Evolutionary conservation across 345 rosid species (phyloP), one percentile per base, ranked within the genome.

Genomic region (Eucalyptus viminalis): DNA sequence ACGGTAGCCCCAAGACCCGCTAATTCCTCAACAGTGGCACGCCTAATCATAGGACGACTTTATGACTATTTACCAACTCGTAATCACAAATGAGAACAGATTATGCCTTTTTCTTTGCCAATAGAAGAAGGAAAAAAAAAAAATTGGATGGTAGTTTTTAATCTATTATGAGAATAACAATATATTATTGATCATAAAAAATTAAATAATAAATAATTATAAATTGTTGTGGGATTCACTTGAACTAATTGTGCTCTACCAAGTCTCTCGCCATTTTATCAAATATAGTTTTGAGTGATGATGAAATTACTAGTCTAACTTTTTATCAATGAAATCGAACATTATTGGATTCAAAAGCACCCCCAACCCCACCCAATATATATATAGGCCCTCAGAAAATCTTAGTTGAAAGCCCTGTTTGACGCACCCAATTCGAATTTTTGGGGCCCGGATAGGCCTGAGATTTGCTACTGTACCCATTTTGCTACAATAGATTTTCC

Each of bases 21-120:
- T 31, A 89, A 56, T 60, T 89, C 90, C 90, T 94, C 98, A 62
- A 97, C 97, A 27, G 92, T 80, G 12, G 96, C 98, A 91, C 88
- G 88, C 91, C 99, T 94, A 49, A 31, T 67, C 67, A 67, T 2
- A 29, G 31, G 45, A 37, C 15, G 31, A 62, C 69, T 27, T 62
- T 27, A 62, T 27, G 34, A 62, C 69, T 27, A 62, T 62, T 62
- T 6, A 62, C 69, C 69, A 62, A 62, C 15, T 62, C 34, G 2
- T 27, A 12, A 62, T 29, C 13, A 29, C 69, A 62, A 62, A 62
- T 27, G n/a, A 62, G 9, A 27, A 62, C 65, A 62, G 69, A 29
- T 12, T 27, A 27, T 11, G 34, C 69, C 69, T 62, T 62, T 13
- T 13, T 27, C 31, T 62, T 62, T 29, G 69, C 69, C 34, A 62